These are phyloP conservation scores for Coprinellus micaceus DNA, from an alignment of 768 basidiomycete species.

Conservation along the genomic window DNA sequence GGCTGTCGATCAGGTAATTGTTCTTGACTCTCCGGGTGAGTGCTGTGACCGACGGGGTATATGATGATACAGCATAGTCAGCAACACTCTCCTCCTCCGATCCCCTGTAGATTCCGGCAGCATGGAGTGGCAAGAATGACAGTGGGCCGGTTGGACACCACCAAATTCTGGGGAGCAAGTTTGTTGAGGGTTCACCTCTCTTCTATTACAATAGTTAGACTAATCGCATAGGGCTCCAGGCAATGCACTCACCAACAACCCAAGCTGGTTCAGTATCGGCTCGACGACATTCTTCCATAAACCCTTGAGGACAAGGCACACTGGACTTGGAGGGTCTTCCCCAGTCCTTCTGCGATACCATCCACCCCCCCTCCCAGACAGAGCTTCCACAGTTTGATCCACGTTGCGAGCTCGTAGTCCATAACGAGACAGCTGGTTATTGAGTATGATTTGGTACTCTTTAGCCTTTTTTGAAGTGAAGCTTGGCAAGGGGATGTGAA, in stretches of 20 bases:
- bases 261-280: conserved; percentile 9
- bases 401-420: neutral
- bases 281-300: neutral
- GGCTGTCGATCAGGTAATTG: neutral
- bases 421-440: neutral
- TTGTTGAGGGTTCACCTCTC: neutral
- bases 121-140: conserved; percentile 12
- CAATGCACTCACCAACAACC: conserved; percentile 1
- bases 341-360: no score
- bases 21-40: conserved; percentile 8
- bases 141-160: conserved; percentile 11
- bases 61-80: conserved; percentile 19
- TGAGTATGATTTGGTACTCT: neutral
- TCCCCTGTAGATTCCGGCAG: conserved; percentile 7
- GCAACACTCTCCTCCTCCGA: neutral
- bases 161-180: conserved; percentile 6
- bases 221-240: neutral
- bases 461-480: conserved; percentile 5
- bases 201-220: neutral
- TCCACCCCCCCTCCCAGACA: neutral
- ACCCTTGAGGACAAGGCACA: neutral
- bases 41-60: conserved; percentile 13
- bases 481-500: conserved; percentile 11
- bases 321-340: no score
- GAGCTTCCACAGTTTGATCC: no score